Base-by-base conservation (phyloP, 495 filamentous ascomycete genomes). In the Aspergillus homomorphus region DNA sequence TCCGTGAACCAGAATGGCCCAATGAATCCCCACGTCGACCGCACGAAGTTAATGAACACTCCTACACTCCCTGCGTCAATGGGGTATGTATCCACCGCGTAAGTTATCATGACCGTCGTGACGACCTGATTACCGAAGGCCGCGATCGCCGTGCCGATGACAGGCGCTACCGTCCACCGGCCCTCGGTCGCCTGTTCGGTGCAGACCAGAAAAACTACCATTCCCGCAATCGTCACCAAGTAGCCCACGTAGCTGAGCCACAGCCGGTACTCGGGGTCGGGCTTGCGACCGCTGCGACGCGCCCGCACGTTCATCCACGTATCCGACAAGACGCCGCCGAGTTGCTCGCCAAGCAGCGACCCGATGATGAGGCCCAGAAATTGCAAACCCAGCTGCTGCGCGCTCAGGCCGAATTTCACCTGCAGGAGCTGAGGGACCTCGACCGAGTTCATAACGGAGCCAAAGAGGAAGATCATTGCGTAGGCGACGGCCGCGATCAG, bases 1-100 rank as follows among this genome's bases (percentile, higher is more conserved):
- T 61, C 52, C 16, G 79, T 68, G 57, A 82, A 80, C 79, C 80
- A 84, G 58, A 84, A 84, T 15, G 79, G 79, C 9, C 82, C 82
- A 65, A 85, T 82, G 50, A 85, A 85, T 3, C 81, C 80, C 80
- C 80, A 84, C 6, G 70, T 77, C n/a, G 76, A 76, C 4, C 82
- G 63, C n/a, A 84, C 71, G 58, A 84, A 77, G 24, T 75, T 83
- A 44, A 84, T 76, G 58, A 85, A 83, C 0, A 84, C 80, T 9
- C 82, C 82, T 3, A 84, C 73, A 51, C 75, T 77, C 5, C 72
- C 77, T 0, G 79, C 70, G 30, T 82, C 76, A 41, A 78, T 67
- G 1, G 69, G 79, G 64, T 82, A 73, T 16, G 76, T 80, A 64
- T 84, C 82, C 0, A 85, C 79, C 10, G 81, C 76, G 64, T 84